Percentiles rank a stretch among this genome's conserved stretches.
Conservation (phyloP, 2,329 filamentous ascomycete genomes). For the Cadophora luteo-olivacea region DNA sequence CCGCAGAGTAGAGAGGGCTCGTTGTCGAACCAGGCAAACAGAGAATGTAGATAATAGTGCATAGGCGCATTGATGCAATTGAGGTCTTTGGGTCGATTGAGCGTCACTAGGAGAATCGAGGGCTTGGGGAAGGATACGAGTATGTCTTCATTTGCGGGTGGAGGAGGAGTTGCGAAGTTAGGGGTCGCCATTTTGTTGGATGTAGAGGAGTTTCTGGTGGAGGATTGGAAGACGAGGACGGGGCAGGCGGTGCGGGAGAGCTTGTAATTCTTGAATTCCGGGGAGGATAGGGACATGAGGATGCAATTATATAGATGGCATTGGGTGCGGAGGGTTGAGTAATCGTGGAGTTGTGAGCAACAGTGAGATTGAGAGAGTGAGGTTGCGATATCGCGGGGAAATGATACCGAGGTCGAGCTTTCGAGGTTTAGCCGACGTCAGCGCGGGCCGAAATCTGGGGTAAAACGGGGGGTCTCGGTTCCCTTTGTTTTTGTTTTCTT, state of each 20-base stretch:
- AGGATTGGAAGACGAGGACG: slow-evolving; percentile 28
- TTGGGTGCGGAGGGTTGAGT: not conserved
- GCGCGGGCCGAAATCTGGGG: not conserved
- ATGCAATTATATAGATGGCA: not conserved
- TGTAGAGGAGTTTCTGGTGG: slow-evolving; percentile 1
- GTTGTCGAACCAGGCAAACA: slow-evolving; percentile 67
- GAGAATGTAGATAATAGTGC: slow-evolving; percentile 49
- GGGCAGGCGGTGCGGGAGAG: slow-evolving; percentile 28
- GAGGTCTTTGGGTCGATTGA: slow-evolving; percentile 63
- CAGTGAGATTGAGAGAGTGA: not conserved
- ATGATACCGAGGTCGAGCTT: not conserved
- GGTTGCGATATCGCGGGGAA: slow-evolving; percentile 3
- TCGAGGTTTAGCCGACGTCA: slow-evolving; percentile 2
- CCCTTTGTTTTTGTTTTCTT: slow-evolving; percentile 5
- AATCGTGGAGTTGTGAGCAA: not conserved
- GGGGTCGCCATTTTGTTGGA: slow-evolving; percentile 21
- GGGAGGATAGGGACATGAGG: slow-evolving; percentile 21
- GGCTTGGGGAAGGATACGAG: slow-evolving; percentile 57
- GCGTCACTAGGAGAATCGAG: slow-evolving; percentile 63
- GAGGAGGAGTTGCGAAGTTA: slow-evolving; percentile 32
- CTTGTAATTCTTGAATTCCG: slow-evolving; percentile 25
- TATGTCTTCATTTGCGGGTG: slow-evolving; percentile 29
- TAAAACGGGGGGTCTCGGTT: slow-evolving; percentile 5
- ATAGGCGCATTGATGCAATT: slow-evolving; percentile 56
- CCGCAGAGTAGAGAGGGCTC: slow-evolving; percentile 64